These are phyloP conservation scores for Trypanosoma mega DNA, from an alignment of 208 protist genomes.

Conservation along the genomic window DNA sequence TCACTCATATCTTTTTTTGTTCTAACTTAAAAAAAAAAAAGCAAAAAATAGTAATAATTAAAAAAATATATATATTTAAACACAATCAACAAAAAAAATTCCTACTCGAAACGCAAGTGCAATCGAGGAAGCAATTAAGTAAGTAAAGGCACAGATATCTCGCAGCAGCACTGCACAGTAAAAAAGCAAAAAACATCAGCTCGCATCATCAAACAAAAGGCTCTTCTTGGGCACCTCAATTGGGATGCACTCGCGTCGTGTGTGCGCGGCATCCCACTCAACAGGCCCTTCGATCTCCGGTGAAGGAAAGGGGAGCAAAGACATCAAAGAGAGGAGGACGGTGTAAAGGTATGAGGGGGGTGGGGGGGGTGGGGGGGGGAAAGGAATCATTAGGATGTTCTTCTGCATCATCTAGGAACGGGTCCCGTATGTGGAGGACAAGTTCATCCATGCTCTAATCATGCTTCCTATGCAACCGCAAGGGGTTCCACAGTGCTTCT, in stretches of 20 bases:
- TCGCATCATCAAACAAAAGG: background rate
- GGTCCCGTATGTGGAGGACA: background rate
- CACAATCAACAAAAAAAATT: background rate
- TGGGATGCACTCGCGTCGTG: background rate
- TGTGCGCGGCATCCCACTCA: conserved; percentile 16
- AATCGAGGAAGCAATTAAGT: background rate
- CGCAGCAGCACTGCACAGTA: background rate
- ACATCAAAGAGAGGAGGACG: background rate
- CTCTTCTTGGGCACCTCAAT: conserved; percentile 20
- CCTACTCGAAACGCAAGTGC: background rate
- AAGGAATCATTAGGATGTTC: conserved; percentile 1
- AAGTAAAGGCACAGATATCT: background rate
- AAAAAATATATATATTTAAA: conserved; percentile 3
- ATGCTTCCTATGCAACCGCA: background rate
- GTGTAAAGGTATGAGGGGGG: too few species aligned
- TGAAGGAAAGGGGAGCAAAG: background rate
- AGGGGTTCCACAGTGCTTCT: background rate
- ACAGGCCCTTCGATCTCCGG: conserved; percentile 5
- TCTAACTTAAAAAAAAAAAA: conserved; percentile 1
- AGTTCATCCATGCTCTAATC: background rate
- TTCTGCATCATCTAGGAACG: background rate
- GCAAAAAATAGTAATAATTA: conserved; percentile 10
- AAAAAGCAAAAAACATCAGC: conserved; percentile 17
- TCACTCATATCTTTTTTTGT: conserved; percentile 51
- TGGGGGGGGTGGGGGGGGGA: background rate